Evolutionary conservation across 2,329 filamentous ascomycete genomes (phyloP).

Genomic region (Didymella sp.): DNA sequence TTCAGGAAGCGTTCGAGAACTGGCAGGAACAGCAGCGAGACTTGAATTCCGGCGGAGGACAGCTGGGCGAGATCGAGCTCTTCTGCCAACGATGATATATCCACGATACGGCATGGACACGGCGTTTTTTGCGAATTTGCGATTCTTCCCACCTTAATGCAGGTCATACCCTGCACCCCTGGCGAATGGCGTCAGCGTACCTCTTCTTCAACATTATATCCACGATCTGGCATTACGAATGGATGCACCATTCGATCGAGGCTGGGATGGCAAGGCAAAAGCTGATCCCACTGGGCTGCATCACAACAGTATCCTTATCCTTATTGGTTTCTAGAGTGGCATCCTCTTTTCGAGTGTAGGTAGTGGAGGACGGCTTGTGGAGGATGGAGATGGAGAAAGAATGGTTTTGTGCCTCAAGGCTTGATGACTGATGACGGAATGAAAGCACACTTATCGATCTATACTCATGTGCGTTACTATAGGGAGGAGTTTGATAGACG

Average conservation of each 20-base stretch:
- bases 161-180: conserved; percentile 6
- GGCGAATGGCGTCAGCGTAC: conserved; percentile 15
- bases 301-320: conserved; percentile 10
- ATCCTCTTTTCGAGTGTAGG: conserved; percentile 6
- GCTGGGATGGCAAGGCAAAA: conserved; percentile 8
- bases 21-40: conserved; percentile 80
- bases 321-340: conserved; percentile 14
- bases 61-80: conserved; percentile 84
- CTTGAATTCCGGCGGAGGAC: conserved; percentile 65
- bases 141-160: conserved; percentile 3
- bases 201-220: conserved; percentile 20
- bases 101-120: conserved; percentile 15
- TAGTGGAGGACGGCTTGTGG: conserved; percentile 1
- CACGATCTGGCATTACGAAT: conserved; percentile 14
- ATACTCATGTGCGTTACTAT: conserved; percentile 21
- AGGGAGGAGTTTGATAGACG: conserved; percentile 15
- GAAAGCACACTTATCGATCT: conserved; percentile 21
- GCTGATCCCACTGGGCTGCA: conserved; percentile 11
- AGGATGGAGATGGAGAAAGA: not conserved
- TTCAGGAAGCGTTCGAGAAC: conserved; percentile 92
- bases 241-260: conserved; percentile 9
- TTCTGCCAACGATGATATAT: conserved; percentile 47
- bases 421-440: conserved; percentile 19
- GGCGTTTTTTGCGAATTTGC: conserved; percentile 13
- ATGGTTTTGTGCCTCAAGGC: conserved; percentile 10